Evolutionary conservation across 257 asterid genomes (phyloP).

Genomic region (Cinchona pubescens): DNA sequence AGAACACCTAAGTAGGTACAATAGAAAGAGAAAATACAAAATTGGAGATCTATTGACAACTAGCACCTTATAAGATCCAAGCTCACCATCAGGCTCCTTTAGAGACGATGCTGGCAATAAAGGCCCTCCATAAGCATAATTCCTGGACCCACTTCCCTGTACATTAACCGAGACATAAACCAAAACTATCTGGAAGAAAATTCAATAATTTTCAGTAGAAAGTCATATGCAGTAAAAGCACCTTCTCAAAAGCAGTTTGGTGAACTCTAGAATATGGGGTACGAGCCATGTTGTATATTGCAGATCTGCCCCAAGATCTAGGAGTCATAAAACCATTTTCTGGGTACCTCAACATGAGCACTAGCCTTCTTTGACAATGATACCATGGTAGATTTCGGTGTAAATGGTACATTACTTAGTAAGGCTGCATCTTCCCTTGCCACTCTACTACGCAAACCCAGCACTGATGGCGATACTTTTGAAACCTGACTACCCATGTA

Average conservation of each 20-base stretch:
- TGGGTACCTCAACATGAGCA: conserved; percentile 36
- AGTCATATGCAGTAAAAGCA: conserved; percentile 17
- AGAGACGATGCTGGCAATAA: conserved; percentile 38
- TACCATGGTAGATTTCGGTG: conserved; percentile 43
- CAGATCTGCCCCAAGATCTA: conserved; percentile 79
- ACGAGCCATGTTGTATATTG: conserved; percentile 88
- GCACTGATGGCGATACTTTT: conserved; percentile 59
- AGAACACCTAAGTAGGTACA: conserved; percentile 14
- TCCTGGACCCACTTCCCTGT: conserved; percentile 52
- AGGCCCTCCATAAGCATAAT: conserved; percentile 41
- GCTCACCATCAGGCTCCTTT: conserved; percentile 34
- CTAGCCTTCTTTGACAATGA: conserved; percentile 31
- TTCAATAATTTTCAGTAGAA: neutral
- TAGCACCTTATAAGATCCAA: conserved; percentile 47
- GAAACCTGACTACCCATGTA: conserved; percentile 83
- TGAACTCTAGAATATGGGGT: conserved; percentile 75
- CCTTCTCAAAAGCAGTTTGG: conserved; percentile 54
- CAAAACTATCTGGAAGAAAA: conserved; percentile 12
- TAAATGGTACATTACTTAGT: conserved; percentile 32
- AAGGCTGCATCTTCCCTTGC: conserved; percentile 43
- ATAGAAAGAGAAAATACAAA: conserved; percentile 7
- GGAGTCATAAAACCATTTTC: conserved; percentile 65
- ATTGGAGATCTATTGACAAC: conserved; percentile 5
- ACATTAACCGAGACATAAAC: conserved; percentile 18
- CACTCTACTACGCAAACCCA: conserved; percentile 47